Percentiles rank a stretch among this genome's conserved stretches.
These are phyloP conservation scores for Rhododendron griersonianum DNA, from an alignment of 148 eudicot species.

Conservation along the genomic window DNA sequence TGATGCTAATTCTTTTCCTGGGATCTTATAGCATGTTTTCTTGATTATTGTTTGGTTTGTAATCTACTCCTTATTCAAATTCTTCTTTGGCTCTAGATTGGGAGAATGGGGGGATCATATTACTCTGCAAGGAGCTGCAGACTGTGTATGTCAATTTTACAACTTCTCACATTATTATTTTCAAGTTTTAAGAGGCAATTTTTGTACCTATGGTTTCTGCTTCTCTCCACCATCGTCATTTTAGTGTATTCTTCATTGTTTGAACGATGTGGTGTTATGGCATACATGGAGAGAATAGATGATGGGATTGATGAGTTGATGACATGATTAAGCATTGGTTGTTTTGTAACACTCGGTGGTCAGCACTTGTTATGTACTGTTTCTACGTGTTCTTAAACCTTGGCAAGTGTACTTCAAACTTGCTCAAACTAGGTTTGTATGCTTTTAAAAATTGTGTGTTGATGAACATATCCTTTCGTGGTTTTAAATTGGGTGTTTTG, in stretches of 20 bases:
- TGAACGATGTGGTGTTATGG: not conserved
- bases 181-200: not conserved
- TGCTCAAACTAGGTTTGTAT: not conserved
- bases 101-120: conserved; percentile 92
- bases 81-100: conserved; percentile 25
- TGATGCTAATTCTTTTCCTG: not conserved
- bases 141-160: conserved; percentile 43
- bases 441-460: not conserved
- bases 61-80: conserved; percentile 1
- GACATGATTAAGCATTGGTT: not conserved
- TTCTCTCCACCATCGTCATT: not conserved
- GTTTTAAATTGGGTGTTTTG: not conserved
- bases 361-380: not conserved
- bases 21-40: not conserved
- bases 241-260: not conserved
- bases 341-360: not conserved
- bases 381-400: not conserved
- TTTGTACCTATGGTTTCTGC: not conserved
- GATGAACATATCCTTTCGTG: conserved; percentile 4
- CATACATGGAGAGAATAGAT: not conserved
- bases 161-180: not conserved
- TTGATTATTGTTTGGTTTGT: not conserved
- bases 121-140: conserved; percentile 85
- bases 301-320: not conserved
- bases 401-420: not conserved